phyloP scores from a whole-genome alignment of 192 early-diverging fungal species.

The Allomyces javanicus region DNA sequence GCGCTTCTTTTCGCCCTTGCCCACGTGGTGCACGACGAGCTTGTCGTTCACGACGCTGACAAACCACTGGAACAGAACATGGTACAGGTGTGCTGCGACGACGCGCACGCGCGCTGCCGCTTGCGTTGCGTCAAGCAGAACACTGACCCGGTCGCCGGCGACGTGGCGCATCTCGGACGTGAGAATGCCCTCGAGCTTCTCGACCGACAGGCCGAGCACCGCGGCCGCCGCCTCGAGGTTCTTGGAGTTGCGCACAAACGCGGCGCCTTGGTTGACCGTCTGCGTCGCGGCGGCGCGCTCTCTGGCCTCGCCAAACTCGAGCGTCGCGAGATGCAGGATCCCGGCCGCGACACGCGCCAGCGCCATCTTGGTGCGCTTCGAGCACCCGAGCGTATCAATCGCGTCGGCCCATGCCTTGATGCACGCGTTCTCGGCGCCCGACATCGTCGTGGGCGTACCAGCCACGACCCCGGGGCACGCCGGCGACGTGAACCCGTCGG shows the following conservation, averaged over 20 bases:
- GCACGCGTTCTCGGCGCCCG: slow-evolving; percentile 19
- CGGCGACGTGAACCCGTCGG: background rate
- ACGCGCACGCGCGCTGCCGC: slow-evolving; percentile 55
- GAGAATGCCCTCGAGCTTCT: slow-evolving; percentile 50
- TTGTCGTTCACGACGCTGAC: slow-evolving; percentile 65
- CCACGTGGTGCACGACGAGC: slow-evolving; percentile 10
- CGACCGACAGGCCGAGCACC: slow-evolving; percentile 55
- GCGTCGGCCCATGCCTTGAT: slow-evolving; percentile 52
- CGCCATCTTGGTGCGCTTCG: slow-evolving; percentile 53
- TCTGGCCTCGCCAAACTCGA: slow-evolving; percentile 51
- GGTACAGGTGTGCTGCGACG: slow-evolving; percentile 52
- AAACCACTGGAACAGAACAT: slow-evolving; percentile 65
- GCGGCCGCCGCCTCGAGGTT: slow-evolving; percentile 55
- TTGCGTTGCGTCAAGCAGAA: slow-evolving; percentile 51
- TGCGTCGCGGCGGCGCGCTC: slow-evolving; percentile 7
- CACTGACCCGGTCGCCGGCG: slow-evolving; percentile 58
- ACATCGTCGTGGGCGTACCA: background rate
- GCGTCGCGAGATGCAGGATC: slow-evolving; percentile 70
- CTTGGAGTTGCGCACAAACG: slow-evolving; percentile 54
- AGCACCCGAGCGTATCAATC: slow-evolving; percentile 69
- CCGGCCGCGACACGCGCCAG: slow-evolving; percentile 67
- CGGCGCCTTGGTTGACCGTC: slow-evolving; percentile 48
- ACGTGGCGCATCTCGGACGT: slow-evolving; percentile 69
- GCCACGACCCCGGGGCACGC: background rate
- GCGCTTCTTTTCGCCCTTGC: slow-evolving; percentile 12